Base-by-base conservation (phyloP, 139 green algal species). In the Chlamydomonas eustigma region DNA sequence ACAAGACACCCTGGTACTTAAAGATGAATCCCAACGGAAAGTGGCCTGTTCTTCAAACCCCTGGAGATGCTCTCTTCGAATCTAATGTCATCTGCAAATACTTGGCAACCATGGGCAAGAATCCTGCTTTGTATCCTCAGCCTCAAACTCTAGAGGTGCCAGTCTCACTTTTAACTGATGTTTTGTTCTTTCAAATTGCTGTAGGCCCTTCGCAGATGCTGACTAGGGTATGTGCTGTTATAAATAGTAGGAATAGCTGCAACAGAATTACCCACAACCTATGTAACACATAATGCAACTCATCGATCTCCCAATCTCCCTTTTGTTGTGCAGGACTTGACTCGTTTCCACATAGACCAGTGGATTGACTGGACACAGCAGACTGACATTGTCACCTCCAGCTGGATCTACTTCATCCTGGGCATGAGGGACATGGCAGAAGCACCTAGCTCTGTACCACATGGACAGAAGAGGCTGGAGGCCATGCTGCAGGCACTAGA, bases 1-100 rank as follows among this genome's bases (percentile, higher is more conserved):
- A 89, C 68, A 78, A 76, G 37, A 89, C 81, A 39, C 81, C 80
- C 2, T 72, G 64, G 51, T 89, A 79, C 84, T 77, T 88, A 36
- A 74, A 73, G 39, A 66, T 76, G 78, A 78, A 75, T 58, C 74
- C 81, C 24, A 68, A 68, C 18, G 78, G 81, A n/a, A 74, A 77
- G 51, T 74, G 78, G 51, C 80, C 80, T 1, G 39, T 85, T 39
- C 76, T 85, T 5, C 34, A 76, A 25, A 82, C 80, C 0, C 39
- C 80, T 36, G 52, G 35, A 28, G 80, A 76, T 52, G 35, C 67
- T 1, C 3, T 65, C 31, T 51, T 79, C 33, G 74, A 74, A 39
- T 67, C 74, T 33, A 50, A 68, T n/a, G 64, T 35, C 39, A 79
- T 79, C 63, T 74, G 31, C 64, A 37, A 50, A 37, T 79, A 69